phyloP scores from a whole-genome alignment of 805 yeast species.

The Lipomyces chichibuensis region DNA sequence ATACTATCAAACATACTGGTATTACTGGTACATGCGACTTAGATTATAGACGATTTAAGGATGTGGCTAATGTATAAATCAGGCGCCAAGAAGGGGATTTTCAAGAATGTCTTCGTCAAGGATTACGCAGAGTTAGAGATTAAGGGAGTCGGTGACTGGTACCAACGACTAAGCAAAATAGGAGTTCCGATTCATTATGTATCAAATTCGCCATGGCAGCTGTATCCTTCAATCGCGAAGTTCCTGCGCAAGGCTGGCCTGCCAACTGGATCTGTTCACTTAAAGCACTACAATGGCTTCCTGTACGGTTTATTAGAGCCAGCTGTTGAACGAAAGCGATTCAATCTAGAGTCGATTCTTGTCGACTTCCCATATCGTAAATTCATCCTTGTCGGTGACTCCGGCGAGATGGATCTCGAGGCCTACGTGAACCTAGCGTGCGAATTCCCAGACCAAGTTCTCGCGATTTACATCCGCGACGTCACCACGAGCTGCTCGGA shows the following conservation, averaged over 20 bases:
- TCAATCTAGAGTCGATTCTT: slow-evolving; percentile 63
- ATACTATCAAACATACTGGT: slow-evolving; percentile 88
- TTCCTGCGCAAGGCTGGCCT: slow-evolving; percentile 60
- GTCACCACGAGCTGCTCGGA: slow-evolving; percentile 49
- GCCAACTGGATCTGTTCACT: slow-evolving; percentile 81
- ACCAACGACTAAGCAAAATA: slow-evolving; percentile 52
- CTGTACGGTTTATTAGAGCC: slow-evolving; percentile 85
- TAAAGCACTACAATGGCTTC: slow-evolving; percentile 84
- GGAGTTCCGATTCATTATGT: slow-evolving; percentile 84
- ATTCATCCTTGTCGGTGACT: slow-evolving; percentile 88
- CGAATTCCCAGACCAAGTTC: slow-evolving; percentile 61
- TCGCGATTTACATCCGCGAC: slow-evolving; percentile 79
- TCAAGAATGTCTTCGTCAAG: slow-evolving; percentile 74
- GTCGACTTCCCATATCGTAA: slow-evolving; percentile 74
- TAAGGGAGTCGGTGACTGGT: slow-evolving; percentile 77
- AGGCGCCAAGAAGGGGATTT: slow-evolving; percentile 73
- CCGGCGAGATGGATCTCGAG: slow-evolving; percentile 94
- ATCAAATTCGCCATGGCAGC: slow-evolving; percentile 93
- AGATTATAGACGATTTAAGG: background rate
- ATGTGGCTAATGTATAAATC: background rate
- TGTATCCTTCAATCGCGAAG: slow-evolving; percentile 62
- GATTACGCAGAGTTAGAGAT: slow-evolving; percentile 69
- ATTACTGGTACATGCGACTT: slow-evolving; percentile 61
- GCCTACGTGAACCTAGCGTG: slow-evolving; percentile 77
- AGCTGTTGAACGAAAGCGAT: slow-evolving; percentile 75